Conservation (phyloP, 257 asterid species). For the Nicotiana paniculata region DNA sequence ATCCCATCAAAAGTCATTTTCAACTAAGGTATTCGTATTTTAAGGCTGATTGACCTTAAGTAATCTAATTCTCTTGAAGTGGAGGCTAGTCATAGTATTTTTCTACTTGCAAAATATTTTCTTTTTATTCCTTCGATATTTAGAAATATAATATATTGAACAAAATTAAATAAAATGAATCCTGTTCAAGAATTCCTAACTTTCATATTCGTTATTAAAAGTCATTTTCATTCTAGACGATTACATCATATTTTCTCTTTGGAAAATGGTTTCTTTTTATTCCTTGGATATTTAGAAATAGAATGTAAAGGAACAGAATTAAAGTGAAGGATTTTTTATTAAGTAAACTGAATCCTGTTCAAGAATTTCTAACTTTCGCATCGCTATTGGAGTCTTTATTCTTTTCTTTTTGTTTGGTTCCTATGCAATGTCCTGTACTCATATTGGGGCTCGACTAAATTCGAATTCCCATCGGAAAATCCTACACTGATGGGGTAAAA, state of each 20-base stretch:
- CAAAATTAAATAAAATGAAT: background rate
- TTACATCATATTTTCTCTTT: background rate
- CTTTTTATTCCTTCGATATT: background rate
- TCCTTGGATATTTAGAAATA: background rate
- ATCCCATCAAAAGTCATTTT: background rate
- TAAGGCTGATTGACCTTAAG: background rate
- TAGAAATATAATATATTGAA: background rate
- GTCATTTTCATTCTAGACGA: conserved; percentile 3
- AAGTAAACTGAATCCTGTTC: background rate
- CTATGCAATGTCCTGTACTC: too few species aligned
- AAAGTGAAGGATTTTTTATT: background rate
- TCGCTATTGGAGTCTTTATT: background rate
- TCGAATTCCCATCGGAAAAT: too few species aligned
- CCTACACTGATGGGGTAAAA: too few species aligned
- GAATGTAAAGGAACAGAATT: background rate
- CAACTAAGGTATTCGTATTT: conserved; percentile 2
- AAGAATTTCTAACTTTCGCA: background rate
- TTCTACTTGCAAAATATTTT: background rate
- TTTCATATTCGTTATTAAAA: background rate
- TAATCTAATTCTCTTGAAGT: background rate
- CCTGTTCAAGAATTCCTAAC: background rate
- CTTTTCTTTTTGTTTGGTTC: too few species aligned
- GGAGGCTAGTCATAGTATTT: background rate
- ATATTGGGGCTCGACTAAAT: too few species aligned
- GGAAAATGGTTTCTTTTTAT: background rate